A percentile compares a stretch with the other conserved stretches of the same genome.
Conservation (phyloP, 176 grass and related monocot species). For the Ensete ventricosum region DNA sequence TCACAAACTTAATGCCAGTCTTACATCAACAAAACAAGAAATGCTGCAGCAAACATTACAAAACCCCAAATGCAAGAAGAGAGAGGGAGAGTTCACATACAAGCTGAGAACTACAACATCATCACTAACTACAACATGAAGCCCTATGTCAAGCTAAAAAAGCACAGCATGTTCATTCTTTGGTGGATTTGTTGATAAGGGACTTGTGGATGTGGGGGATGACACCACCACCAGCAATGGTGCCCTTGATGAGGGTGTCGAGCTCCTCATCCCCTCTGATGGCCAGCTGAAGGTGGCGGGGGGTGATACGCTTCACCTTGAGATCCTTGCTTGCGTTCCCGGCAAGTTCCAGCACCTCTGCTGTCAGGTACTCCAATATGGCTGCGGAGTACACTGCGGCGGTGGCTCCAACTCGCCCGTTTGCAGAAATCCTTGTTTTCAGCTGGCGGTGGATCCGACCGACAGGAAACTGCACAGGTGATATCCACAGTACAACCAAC, state of each 20-base stretch:
- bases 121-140: neutral
- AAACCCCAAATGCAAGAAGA: neutral
- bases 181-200: constrained; percentile 40
- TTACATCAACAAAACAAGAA: neutral
- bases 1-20: neutral
- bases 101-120: neutral
- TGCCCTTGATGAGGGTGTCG: constrained; percentile 42
- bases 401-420: constrained; percentile 30
- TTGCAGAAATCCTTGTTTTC: constrained; percentile 26
- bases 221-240: constrained; percentile 26
- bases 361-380: constrained; percentile 35
- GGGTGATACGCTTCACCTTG: constrained; percentile 39
- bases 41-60: neutral
- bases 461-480: constrained; percentile 19
- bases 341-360: constrained; percentile 33
- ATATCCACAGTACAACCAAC: neutral
- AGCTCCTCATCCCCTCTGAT: constrained; percentile 36
- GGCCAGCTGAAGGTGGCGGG: constrained; percentile 30
- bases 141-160: neutral
- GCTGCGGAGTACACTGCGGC: constrained; percentile 29
- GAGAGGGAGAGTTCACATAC: neutral
- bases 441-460: constrained; percentile 39
- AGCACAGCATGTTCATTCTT: constrained; percentile 18
- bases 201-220: constrained; percentile 43
- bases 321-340: constrained; percentile 38